These are phyloP conservation scores for Mortierella sp. DNA, from an alignment of 371 early-diverging fungal genomes.

Conservation along the genomic window DNA sequence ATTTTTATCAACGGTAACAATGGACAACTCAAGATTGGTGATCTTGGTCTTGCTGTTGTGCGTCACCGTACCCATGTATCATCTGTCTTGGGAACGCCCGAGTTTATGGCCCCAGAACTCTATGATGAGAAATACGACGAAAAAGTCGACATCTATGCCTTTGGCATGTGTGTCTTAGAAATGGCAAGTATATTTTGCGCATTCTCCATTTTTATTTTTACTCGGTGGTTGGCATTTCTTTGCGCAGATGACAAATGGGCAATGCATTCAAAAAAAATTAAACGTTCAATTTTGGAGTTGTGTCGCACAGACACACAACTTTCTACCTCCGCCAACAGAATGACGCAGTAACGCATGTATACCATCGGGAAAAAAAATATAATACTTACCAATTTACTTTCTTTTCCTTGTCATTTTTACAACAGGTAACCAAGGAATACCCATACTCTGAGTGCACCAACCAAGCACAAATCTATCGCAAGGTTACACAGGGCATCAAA, in stretches of 20 bases:
- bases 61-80: constrained; percentile 71
- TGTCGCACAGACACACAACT: neutral
- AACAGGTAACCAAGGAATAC: constrained; percentile 80
- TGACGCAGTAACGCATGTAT: neutral
- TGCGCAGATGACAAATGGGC: constrained; percentile 5
- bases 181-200: constrained; percentile 65
- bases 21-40: constrained; percentile 94
- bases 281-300: neutral
- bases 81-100: constrained; percentile 77
- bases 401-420: neutral
- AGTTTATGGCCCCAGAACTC: constrained; percentile 95
- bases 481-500: constrained; percentile 84
- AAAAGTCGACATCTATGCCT: constrained; percentile 93
- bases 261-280: neutral
- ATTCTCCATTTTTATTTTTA: neutral
- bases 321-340: neutral
- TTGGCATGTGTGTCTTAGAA: constrained; percentile 93
- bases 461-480: constrained; percentile 88
- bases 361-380: neutral
- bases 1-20: constrained; percentile 93
- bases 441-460: constrained; percentile 92
- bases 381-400: neutral
- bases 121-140: constrained; percentile 92
- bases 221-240: too few relatives aligned
- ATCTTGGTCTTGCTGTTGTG: constrained; percentile 84